Percentiles rank a stretch among this genome's conserved stretches.
Conservation (phyloP, 805 yeast species). For the Ogataea glucozyma region DNA sequence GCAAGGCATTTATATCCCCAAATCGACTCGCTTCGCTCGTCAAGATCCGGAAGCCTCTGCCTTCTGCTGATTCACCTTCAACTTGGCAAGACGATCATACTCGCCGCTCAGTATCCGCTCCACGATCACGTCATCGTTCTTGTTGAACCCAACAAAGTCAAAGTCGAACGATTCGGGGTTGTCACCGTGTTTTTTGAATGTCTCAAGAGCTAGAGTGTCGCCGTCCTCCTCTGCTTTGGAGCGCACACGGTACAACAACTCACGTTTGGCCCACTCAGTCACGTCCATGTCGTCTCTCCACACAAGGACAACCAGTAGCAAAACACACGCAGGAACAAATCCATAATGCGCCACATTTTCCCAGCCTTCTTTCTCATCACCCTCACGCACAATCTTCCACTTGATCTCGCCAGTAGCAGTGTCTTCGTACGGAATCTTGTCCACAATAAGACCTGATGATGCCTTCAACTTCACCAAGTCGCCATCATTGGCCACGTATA, state of each 20-base stretch:
- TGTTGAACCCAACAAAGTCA: slow-evolving; percentile 55
- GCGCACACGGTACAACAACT: slow-evolving; percentile 73
- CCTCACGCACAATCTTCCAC: slow-evolving; percentile 75
- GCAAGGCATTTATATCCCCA: too few relatives aligned
- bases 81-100: slow-evolving; percentile 67
- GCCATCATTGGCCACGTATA: slow-evolving; percentile 60
- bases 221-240: slow-evolving; percentile 61
- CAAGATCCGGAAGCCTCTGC: neutral
- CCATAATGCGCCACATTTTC: slow-evolving; percentile 70
- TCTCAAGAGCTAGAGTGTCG: slow-evolving; percentile 53
- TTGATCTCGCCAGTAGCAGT: slow-evolving; percentile 74
- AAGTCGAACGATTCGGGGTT: slow-evolving; percentile 46
- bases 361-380: slow-evolving; percentile 80
- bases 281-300: slow-evolving; percentile 53
- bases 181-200: slow-evolving; percentile 38
- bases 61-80: slow-evolving; percentile 46
- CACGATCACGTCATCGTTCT: slow-evolving; percentile 74
- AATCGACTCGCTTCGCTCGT: too few relatives aligned
- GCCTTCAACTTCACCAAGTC: slow-evolving; percentile 60
- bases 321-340: slow-evolving; percentile 68
- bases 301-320: slow-evolving; percentile 51
- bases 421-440: slow-evolving; percentile 82
- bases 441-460: slow-evolving; percentile 66
- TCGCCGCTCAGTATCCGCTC: slow-evolving; percentile 83
- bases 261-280: slow-evolving; percentile 81